A percentile compares a stretch with the other conserved stretches of the same genome.
Conservation (phyloP, 2,329 filamentous ascomycete genomes). For the Neoscytalidium dimidiatum region DNA sequence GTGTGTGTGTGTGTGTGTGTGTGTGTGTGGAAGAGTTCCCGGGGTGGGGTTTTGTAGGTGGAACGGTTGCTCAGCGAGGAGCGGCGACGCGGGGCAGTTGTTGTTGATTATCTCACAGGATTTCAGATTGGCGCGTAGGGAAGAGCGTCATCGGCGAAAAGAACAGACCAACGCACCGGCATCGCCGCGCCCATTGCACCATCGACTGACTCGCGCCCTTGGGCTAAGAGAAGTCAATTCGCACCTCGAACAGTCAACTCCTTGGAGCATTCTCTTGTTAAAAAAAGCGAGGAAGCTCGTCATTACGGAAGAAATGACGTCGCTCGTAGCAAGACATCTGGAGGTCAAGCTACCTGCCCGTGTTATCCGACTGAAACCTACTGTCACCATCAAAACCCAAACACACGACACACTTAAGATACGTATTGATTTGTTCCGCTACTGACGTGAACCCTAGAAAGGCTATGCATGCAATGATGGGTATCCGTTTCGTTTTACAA, state of each 20-base stretch:
- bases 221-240: slow-evolving; percentile 7
- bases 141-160: slow-evolving; percentile 9
- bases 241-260: not conserved
- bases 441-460: not conserved
- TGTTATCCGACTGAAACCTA: not conserved
- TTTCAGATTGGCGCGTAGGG: not conserved
- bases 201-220: not conserved
- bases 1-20: not conserved
- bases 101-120: not conserved
- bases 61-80: not conserved
- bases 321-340: no score
- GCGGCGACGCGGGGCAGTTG: not conserved
- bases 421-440: no score
- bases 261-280: not conserved
- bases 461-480: slow-evolving; percentile 6
- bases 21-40: not conserved
- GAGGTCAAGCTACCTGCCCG: no score
- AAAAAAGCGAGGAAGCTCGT: not conserved
- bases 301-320: no score
- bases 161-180: not conserved
- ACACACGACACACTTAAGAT: not conserved
- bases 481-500: slow-evolving; percentile 10
- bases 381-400: not conserved
- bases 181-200: slow-evolving; percentile 2
- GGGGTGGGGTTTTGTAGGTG: not conserved